phyloP scores from a whole-genome alignment of 1,139 yeast genomes.

The Fermentozyma sake region DNA sequence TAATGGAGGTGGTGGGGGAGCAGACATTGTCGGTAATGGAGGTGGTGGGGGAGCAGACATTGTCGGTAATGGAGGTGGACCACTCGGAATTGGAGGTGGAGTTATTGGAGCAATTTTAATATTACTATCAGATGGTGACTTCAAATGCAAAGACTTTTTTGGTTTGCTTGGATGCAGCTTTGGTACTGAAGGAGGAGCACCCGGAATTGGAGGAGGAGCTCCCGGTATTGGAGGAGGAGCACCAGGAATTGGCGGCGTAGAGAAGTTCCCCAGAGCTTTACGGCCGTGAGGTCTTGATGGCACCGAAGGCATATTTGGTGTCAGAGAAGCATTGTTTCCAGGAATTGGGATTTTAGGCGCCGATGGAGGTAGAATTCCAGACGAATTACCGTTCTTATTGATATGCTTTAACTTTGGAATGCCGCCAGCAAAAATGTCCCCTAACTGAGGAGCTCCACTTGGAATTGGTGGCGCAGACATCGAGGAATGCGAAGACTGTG shows the following conservation, averaged over 20 bases:
- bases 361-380: conserved; percentile 38
- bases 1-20: conserved; percentile 12
- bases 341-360: conserved; percentile 31
- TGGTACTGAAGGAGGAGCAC: conserved; percentile 29
- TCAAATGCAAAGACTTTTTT: conserved; percentile 29
- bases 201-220: conserved; percentile 22
- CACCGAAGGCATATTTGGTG: conserved; percentile 5
- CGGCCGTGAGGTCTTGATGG: conserved; percentile 16
- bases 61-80: conserved; percentile 11
- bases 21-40: conserved; percentile 7
- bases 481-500: conserved; percentile 8
- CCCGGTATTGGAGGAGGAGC: conserved; percentile 16
- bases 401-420: conserved; percentile 72
- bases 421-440: conserved; percentile 83
- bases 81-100: too few species aligned
- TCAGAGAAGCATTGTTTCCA: conserved; percentile 1
- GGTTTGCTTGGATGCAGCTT: conserved; percentile 27
- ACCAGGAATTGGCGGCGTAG: conserved; percentile 10
- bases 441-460: conserved; percentile 53
- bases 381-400: conserved; percentile 35
- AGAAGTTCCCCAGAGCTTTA: conserved; percentile 9
- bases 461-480: conserved; percentile 16
- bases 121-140: conserved; percentile 10
- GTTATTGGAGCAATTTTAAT: too few species aligned
- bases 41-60: conserved; percentile 11